A percentile compares a stretch with the other conserved stretches of the same genome.
Evolutionary conservation across 192 early-diverging fungal species (phyloP).

Genomic region (Phlyctochytrium bullatum): DNA sequence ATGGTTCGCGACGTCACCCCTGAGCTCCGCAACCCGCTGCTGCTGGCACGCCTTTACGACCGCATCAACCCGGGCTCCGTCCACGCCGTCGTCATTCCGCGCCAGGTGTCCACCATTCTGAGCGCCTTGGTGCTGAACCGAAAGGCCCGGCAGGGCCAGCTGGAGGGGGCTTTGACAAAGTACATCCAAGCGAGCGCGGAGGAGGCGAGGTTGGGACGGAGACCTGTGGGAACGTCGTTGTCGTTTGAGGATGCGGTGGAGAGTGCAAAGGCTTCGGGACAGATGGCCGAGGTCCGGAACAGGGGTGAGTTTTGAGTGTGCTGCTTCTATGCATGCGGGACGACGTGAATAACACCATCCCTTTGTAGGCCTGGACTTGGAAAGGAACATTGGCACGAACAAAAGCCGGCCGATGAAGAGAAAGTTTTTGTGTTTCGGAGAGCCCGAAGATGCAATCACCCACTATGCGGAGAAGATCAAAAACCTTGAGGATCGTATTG

Average conservation of each 20-base stretch:
- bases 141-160: not conserved
- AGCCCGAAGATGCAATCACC: not conserved
- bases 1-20: conserved; percentile 70
- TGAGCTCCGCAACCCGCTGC: conserved; percentile 46
- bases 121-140: not conserved
- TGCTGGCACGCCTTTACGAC: conserved; percentile 25
- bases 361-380: no score
- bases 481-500: not conserved
- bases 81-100: conserved; percentile 23
- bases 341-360: no score
- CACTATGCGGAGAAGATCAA: not conserved
- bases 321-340: no score
- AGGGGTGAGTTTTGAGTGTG: no score
- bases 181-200: conserved; percentile 8
- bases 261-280: no score
- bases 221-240: not conserved
- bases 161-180: conserved; percentile 21
- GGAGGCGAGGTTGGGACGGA: not conserved
- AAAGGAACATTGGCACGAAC: no score
- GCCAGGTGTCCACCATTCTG: not conserved
- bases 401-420: not conserved
- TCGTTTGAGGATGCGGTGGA: not conserved
- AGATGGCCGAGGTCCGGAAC: no score
- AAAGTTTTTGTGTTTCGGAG: conserved; percentile 6
- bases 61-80: conserved; percentile 30